A percentile compares a stretch with the other conserved stretches of the same genome.
Evolutionary conservation across 2,329 filamentous ascomycete species (phyloP).

Genomic region (Fusarium brevicatenulatum): DNA sequence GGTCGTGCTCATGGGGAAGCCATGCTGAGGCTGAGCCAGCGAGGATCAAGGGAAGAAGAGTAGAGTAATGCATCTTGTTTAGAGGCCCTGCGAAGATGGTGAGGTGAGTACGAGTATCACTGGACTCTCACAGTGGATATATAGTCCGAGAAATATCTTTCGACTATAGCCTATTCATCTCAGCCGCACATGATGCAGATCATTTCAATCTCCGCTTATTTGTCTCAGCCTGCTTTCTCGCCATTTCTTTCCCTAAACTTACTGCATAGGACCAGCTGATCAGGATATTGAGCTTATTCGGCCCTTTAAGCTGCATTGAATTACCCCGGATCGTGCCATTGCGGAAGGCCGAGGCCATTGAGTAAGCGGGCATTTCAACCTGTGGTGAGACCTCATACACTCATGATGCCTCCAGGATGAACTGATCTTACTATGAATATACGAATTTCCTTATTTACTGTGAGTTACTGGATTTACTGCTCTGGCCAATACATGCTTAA

Average conservation of each 20-base stretch:
- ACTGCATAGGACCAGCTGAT: not conserved
- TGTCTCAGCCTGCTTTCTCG: not conserved
- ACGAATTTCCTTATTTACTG: not conserved
- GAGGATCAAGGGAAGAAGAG: not conserved
- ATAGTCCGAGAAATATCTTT: not conserved
- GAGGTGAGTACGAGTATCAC: fast-evolving
- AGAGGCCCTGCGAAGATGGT: fast-evolving
- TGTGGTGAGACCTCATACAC: not conserved
- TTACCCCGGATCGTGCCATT: not conserved
- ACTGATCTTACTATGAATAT: not conserved
- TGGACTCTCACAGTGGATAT: not conserved
- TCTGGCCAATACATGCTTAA: not conserved
- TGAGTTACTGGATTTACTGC: not conserved
- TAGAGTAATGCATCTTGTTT: not conserved
- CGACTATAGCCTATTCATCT: not conserved
- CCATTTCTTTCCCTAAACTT: not conserved
- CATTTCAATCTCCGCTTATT: not conserved
- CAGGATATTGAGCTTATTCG: not conserved
- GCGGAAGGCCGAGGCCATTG: not conserved
- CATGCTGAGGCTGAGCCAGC: slow-evolving; percentile 14
- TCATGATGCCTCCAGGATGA: not conserved
- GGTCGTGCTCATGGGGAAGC: slow-evolving; percentile 25
- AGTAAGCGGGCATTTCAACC: not conserved
- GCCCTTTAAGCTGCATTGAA: not conserved
- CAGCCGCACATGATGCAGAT: not conserved